Base-by-base conservation (phyloP, 768 basidiomycete genomes). In the Neoboletus brunneissimus region DNA sequence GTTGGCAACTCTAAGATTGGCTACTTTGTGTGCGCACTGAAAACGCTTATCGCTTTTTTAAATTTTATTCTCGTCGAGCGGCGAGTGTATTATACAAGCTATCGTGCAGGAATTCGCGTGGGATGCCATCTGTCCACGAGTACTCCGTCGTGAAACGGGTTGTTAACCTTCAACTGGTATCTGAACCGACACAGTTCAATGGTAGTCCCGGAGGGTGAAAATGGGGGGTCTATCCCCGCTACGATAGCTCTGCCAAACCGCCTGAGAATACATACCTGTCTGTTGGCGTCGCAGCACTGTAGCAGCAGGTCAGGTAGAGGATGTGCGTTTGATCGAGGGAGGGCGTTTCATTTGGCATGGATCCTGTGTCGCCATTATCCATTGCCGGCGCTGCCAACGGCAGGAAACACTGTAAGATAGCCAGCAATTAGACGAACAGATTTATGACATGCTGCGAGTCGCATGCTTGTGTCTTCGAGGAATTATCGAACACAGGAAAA, bases 1-100 rank as follows among this genome's bases (percentile, higher is more conserved):
- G 7, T 57, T 63, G 20, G 46, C 48, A 27, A 53, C 32, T n/a
- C 3, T 63, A 23, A 63, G 50, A 37, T 7, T 70, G 3, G 42
- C 29, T 50, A 5, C 27, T 51, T 46, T 64, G 27, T 49, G 40
- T 44, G 37, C 16, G 50, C 54, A 32, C 13, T 67, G 29, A 57
- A n/a, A n/a, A 6, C 7, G 27, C 23, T 22, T 2, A 32, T 49
- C 12, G 4, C n/a, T 10, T 29, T 29, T 34, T 35, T 11, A 13
- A 29, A 18, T 18, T n/a, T 37, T 32, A 12, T 32, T 16, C 46
- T 41, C 15, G 3, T 48, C 29, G 12, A 15, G 45, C 4, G 11
- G 13, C 9, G 7, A 5, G 13, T 25, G n/a, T 20, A 11, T 47
- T 47, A 22, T 34, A 48, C 15, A 23, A 16, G 22, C 9, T 22